Percentiles rank a stretch among this genome's conserved stretches.
phyloP scores from a whole-genome alignment of 2,329 filamentous ascomycete genomes.

The Fusarium vanettenii region DNA sequence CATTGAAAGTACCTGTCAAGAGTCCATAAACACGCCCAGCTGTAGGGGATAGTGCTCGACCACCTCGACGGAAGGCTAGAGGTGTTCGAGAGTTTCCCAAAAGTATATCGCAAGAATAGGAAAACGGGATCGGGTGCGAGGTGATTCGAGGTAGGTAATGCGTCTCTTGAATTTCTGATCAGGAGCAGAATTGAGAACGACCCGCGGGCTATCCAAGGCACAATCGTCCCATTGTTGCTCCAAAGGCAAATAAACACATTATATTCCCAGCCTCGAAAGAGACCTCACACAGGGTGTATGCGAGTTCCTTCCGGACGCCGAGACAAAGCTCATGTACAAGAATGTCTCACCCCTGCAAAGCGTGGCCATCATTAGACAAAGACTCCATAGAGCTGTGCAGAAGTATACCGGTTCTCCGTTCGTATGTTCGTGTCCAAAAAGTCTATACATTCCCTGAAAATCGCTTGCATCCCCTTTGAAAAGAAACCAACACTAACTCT shows the following conservation, averaged over 20 bases:
- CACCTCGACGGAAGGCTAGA: slow-evolving; percentile 3
- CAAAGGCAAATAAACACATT: slow-evolving; percentile 45
- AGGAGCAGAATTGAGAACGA: slow-evolving; percentile 31
- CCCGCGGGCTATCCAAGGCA: slow-evolving; percentile 40
- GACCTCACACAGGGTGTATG: slow-evolving; percentile 42
- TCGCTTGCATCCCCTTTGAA: slow-evolving; percentile 37
- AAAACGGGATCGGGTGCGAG: slow-evolving; percentile 9
- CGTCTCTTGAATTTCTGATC: slow-evolving; percentile 30
- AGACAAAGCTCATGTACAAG: slow-evolving; percentile 45
- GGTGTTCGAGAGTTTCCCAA: not conserved
- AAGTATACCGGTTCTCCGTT: slow-evolving; percentile 47
- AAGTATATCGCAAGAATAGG: slow-evolving; percentile 32
- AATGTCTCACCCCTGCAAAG: slow-evolving; percentile 46
- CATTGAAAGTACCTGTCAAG: slow-evolving; percentile 42
- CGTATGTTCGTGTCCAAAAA: slow-evolving; percentile 52
- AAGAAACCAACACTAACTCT: slow-evolving; percentile 45
- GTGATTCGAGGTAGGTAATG: slow-evolving; percentile 38
- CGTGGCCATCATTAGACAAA: slow-evolving; percentile 47
- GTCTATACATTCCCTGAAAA: slow-evolving; percentile 50
- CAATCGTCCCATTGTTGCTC: slow-evolving; percentile 42
- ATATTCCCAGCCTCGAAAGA: slow-evolving; percentile 47
- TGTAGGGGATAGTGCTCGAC: slow-evolving; percentile 11
- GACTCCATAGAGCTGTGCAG: slow-evolving; percentile 47
- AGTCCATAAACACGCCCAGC: slow-evolving; percentile 55
- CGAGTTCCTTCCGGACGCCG: slow-evolving; percentile 43